Conservation (phyloP, 139 green algal genomes). For the Spirogloea muscicola region DNA sequence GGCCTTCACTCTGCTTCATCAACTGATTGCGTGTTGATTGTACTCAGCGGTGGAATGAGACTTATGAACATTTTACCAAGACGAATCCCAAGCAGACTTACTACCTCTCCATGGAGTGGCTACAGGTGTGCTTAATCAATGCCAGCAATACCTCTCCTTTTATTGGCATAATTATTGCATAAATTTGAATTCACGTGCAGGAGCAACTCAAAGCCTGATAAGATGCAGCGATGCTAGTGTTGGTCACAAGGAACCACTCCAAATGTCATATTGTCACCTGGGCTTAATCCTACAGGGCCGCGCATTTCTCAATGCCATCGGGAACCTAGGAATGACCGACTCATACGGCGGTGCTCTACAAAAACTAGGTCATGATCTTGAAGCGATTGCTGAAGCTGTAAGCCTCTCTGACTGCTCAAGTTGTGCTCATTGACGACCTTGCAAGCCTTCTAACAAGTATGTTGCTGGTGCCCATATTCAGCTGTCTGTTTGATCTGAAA, state of each 20-base stretch:
- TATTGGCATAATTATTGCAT: slow-evolving; percentile 6
- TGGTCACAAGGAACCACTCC: background rate
- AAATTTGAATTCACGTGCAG: background rate
- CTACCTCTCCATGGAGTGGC: slow-evolving; percentile 95
- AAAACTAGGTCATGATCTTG: slow-evolving; percentile 67
- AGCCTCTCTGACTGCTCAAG: background rate
- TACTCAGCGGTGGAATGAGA: slow-evolving; percentile 50
- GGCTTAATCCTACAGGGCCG: slow-evolving; percentile 73
- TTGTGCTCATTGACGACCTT: background rate
- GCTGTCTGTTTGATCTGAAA: background rate
- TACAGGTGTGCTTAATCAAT: slow-evolving; percentile 49
- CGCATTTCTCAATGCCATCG: slow-evolving; percentile 87
- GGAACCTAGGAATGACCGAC: slow-evolving; percentile 85
- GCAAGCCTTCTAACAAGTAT: background rate
- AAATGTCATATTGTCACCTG: background rate
- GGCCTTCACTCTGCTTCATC: too few species aligned
- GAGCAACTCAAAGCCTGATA: slow-evolving; percentile 2
- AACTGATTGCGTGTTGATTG: too few species aligned
- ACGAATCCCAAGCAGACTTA: slow-evolving; percentile 90
- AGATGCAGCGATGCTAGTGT: background rate
- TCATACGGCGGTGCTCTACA: slow-evolving; percentile 71
- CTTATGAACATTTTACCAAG: slow-evolving; percentile 47
- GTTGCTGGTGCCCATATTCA: background rate
- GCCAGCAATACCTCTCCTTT: background rate
- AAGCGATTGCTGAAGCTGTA: slow-evolving; percentile 51